Conservation (phyloP, 192 early-diverging fungal species). For the Rhizophagus sp. region DNA sequence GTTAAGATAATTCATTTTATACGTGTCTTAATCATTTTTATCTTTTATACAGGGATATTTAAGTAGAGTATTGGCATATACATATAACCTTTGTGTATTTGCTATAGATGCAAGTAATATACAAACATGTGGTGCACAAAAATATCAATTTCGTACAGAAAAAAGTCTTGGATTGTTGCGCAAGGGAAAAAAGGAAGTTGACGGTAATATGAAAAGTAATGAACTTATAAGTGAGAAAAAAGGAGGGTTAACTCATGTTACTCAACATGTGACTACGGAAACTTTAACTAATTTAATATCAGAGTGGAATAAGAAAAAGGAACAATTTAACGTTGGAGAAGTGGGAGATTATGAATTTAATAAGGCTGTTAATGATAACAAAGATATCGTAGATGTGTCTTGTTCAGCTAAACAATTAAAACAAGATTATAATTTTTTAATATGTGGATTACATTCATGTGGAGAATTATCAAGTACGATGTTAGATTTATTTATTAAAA, state of each 20-base stretch:
- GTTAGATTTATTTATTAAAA: constrained; percentile 64
- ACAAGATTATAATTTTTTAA: constrained; percentile 54
- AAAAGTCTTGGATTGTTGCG: constrained; percentile 37
- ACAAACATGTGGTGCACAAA: constrained; percentile 74
- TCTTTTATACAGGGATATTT: constrained; percentile 60
- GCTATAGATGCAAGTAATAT: constrained; percentile 68
- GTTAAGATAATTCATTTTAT: background rate
- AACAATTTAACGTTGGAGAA: background rate
- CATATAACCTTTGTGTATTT: constrained; percentile 63
- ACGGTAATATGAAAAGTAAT: background rate
- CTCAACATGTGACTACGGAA: constrained; percentile 5
- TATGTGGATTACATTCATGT: constrained; percentile 84
- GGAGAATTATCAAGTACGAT: constrained; percentile 79
- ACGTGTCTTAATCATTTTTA: background rate
- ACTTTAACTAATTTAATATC: background rate
- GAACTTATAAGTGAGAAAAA: background rate
- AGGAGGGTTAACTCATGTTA: background rate
- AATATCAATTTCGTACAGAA: constrained; percentile 53
- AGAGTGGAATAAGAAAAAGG: background rate
- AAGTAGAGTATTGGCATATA: constrained; percentile 63
- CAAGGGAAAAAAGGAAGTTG: constrained; percentile 1
- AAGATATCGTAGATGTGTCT: background rate
- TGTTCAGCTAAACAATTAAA: background rate
- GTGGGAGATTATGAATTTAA: background rate
- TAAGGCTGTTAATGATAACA: background rate